Conservation (phyloP, 306 rosid species). For the Cyclanthera cordifolia region DNA sequence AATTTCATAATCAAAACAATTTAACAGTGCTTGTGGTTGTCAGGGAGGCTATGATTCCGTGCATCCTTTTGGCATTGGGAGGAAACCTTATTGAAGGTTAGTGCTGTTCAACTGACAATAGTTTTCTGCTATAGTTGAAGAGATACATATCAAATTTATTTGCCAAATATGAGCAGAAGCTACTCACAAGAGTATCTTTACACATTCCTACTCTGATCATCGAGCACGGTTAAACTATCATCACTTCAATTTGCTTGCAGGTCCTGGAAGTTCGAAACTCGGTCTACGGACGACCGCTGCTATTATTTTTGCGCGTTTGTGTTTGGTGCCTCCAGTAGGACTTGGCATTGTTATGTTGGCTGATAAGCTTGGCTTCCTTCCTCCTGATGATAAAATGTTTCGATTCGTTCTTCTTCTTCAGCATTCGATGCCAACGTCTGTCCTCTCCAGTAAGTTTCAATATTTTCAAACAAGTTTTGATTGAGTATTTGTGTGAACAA, state of each 20-base stretch:
- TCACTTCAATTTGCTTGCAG: constrained; percentile 31
- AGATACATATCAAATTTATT: too few relatives aligned
- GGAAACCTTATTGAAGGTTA: constrained; percentile 93
- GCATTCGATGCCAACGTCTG: constrained; percentile 97
- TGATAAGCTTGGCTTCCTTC: constrained; percentile 94
- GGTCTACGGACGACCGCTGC: constrained; percentile 82
- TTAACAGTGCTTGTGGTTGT: constrained; percentile 28
- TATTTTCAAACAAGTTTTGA: neutral
- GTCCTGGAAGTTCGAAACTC: constrained; percentile 96
- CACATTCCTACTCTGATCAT: neutral
- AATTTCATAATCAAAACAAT: neutral
- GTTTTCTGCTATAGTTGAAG: neutral
- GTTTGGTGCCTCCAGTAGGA: constrained; percentile 83
- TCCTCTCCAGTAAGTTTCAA: constrained; percentile 57
- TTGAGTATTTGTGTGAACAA: neutral
- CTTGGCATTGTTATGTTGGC: constrained; percentile 79
- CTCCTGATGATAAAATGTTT: constrained; percentile 75
- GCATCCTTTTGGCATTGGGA: constrained; percentile 93
- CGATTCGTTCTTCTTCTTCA: constrained; percentile 85
- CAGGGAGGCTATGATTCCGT: constrained; percentile 99
- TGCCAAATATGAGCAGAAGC: too few relatives aligned
- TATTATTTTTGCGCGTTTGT: constrained; percentile 58
- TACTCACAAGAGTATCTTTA: neutral
- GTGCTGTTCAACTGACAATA: constrained; percentile 7
- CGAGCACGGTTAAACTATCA: neutral